Conservation (phyloP, 305 asterid genomes). For the Plantago lanceolata region DNA sequence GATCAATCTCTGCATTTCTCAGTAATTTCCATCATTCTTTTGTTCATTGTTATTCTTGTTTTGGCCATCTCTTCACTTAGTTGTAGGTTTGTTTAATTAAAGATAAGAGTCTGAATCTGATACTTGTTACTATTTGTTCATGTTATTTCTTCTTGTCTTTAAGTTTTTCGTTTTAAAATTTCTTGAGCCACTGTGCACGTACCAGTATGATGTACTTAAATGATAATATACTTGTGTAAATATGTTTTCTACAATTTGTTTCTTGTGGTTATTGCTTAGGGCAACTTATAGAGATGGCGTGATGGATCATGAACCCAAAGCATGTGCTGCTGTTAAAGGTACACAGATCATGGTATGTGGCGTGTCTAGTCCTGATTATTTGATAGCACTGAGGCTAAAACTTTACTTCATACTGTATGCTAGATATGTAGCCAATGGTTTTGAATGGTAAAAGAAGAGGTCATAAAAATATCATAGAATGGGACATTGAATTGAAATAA, state of each 20-base stretch:
- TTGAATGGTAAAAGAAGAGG: neutral
- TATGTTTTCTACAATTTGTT: slow-evolving; percentile 13
- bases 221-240: neutral
- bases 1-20: too few relatives aligned
- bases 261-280: slow-evolving; percentile 37
- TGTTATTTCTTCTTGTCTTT: neutral
- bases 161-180: neutral
- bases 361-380: slow-evolving; percentile 16
- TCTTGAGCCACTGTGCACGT: slow-evolving; percentile 1
- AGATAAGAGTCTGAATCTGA: neutral
- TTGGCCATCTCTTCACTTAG: neutral
- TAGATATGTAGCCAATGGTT: slow-evolving; percentile 10
- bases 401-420: too few relatives aligned
- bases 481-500: slow-evolving; percentile 11
- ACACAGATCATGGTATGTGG: slow-evolving; percentile 84
- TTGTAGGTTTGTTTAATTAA: neutral
- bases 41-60: slow-evolving; percentile 5
- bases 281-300: slow-evolving; percentile 82
- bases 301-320: slow-evolving; percentile 80
- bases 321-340: slow-evolving; percentile 97
- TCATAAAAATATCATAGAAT: too few relatives aligned
- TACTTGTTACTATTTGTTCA: neutral
- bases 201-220: neutral
- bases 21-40: slow-evolving; percentile 1
- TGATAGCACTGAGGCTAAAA: too few relatives aligned